Conservation (phyloP, 2,329 filamentous ascomycete species). For the Penicillium fuscoglaucum region DNA sequence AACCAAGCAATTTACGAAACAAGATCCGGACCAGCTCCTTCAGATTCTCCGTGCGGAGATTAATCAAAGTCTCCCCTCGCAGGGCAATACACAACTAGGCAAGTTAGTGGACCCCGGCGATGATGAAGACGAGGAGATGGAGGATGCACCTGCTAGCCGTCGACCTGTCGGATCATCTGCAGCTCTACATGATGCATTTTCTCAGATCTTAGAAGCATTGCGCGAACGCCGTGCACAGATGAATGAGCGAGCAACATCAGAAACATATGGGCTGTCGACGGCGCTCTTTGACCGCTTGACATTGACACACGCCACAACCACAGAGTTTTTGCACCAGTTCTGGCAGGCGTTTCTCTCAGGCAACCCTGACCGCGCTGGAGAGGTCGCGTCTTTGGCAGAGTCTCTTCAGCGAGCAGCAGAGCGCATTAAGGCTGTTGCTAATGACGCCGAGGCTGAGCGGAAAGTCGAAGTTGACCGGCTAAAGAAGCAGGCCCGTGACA, state of each 20-base stretch:
- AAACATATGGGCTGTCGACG: constrained; percentile 50
- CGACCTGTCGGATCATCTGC: constrained; percentile 66
- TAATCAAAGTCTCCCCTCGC: constrained; percentile 45
- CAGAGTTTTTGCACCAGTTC: constrained; percentile 96
- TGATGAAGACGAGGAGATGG: constrained; percentile 58
- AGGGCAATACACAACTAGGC: constrained; percentile 67
- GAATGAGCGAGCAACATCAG: constrained; percentile 37
- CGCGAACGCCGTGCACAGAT: constrained; percentile 56
- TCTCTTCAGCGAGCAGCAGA: constrained; percentile 74
- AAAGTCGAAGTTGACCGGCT: constrained; percentile 64
- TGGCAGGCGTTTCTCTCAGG: constrained; percentile 91
- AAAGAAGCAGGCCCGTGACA: constrained; percentile 69
- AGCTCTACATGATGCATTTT: constrained; percentile 57
- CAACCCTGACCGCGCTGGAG: constrained; percentile 74
- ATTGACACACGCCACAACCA: constrained; percentile 85
- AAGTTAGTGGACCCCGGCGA: constrained; percentile 56
- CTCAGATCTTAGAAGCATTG: constrained; percentile 60
- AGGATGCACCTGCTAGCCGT: constrained; percentile 43
- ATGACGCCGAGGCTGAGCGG: constrained; percentile 74
- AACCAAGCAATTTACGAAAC: constrained; percentile 63
- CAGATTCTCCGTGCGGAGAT: constrained; percentile 65
- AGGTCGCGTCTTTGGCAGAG: constrained; percentile 79
- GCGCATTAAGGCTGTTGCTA: constrained; percentile 76
- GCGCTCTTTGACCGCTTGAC: constrained; percentile 62
- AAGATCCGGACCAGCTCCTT: constrained; percentile 69